These are phyloP conservation scores for Aureobasidium sp. DNA, from an alignment of 2,329 filamentous ascomycete genomes.

Conservation along the genomic window DNA sequence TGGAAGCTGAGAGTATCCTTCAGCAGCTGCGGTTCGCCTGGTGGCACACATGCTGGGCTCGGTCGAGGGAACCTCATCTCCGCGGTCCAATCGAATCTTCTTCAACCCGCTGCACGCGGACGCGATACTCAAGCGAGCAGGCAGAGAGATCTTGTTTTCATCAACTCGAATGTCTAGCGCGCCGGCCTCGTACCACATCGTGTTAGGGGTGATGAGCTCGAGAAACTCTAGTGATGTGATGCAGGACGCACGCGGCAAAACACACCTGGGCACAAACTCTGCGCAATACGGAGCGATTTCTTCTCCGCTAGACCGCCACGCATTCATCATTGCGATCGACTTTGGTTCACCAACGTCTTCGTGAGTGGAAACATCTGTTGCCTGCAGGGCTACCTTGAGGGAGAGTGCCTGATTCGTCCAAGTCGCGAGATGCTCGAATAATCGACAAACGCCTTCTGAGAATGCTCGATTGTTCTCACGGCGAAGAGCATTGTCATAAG, in stretches of 20 bases:
- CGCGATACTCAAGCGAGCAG: background rate
- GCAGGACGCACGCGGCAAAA: background rate
- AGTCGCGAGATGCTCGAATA: conserved; percentile 7
- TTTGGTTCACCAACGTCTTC: background rate
- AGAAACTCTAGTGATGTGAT: background rate
- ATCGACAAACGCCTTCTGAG: background rate
- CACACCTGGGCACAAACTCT: background rate
- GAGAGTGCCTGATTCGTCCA: background rate
- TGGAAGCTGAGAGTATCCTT: background rate
- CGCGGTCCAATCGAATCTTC: background rate
- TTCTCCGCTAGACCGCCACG: too few species aligned
- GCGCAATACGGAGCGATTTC: background rate
- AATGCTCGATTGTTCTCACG: conserved; percentile 4
- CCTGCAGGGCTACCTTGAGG: background rate
- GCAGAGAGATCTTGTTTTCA: background rate
- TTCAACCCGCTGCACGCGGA: background rate
- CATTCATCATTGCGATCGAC: background rate
- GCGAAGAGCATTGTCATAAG: conserved; percentile 1
- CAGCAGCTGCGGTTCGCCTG: background rate
- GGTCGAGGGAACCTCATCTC: background rate
- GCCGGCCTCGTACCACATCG: background rate
- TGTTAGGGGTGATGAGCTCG: background rate
- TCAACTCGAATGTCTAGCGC: background rate
- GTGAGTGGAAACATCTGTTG: background rate
- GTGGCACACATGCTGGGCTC: background rate